Conservation (phyloP, 169 alveolate genomes). For the Theileria sp. region DNA sequence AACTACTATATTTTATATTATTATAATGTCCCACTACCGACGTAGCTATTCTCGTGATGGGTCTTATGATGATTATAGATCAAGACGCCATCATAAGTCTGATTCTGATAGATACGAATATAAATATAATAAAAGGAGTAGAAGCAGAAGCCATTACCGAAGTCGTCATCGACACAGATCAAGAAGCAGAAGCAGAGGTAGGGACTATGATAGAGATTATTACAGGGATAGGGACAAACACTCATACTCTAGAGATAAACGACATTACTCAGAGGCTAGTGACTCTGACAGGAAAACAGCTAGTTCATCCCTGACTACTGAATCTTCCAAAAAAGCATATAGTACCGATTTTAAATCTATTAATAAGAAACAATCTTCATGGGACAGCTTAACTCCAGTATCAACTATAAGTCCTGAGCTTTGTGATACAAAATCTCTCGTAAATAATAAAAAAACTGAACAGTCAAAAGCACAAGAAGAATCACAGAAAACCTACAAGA, state of each 20-base stretch:
- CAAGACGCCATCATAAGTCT: background rate
- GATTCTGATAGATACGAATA: background rate
- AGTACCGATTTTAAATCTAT: background rate
- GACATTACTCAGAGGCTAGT: constrained; percentile 1
- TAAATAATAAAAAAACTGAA: background rate
- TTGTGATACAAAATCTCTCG: constrained; percentile 22
- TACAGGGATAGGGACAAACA: background rate
- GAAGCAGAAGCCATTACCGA: constrained; percentile 11
- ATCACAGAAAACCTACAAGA: constrained; percentile 2
- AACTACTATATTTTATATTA: background rate
- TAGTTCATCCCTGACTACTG: background rate
- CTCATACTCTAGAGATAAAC: constrained; percentile 1
- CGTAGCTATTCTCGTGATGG: constrained; percentile 2
- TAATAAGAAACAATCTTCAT: constrained; percentile 13
- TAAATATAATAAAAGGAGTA: background rate
- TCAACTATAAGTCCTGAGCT: constrained; percentile 25
- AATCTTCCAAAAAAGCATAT: background rate
- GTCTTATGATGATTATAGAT: constrained; percentile 9
- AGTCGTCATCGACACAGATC: background rate
- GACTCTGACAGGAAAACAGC: constrained; percentile 5
- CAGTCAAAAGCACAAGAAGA: background rate
- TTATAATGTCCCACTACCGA: constrained; percentile 1
- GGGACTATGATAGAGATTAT: background rate
- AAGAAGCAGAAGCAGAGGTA: constrained; percentile 21
- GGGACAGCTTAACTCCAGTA: constrained; percentile 36